These are phyloP conservation scores for Skeletonema tropicum DNA, from an alignment of 108 stramenopile species.

Conservation along the genomic window DNA sequence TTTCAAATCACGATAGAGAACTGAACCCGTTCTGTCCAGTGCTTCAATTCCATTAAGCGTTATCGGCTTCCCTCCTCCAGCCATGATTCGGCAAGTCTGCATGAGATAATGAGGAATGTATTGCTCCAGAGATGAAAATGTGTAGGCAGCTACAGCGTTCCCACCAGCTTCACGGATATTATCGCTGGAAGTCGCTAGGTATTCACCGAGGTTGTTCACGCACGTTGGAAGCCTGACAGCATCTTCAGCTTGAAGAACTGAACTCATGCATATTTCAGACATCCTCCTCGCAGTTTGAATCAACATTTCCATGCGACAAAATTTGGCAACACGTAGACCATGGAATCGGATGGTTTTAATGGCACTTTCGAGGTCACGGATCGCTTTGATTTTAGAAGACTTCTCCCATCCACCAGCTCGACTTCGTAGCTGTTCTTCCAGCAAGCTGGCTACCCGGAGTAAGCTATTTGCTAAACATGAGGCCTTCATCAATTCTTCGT, in stretches of 20 bases:
- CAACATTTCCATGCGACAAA: slow-evolving; percentile 81
- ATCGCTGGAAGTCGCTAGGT: slow-evolving; percentile 81
- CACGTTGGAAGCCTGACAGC: slow-evolving; percentile 84
- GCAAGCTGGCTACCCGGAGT: slow-evolving; percentile 73
- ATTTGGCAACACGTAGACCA: slow-evolving; percentile 83
- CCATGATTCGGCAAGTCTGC: slow-evolving; percentile 82
- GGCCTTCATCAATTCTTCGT: slow-evolving; percentile 82
- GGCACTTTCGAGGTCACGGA: slow-evolving; percentile 74
- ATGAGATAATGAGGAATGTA: slow-evolving; percentile 85
- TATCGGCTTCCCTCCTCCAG: slow-evolving; percentile 66
- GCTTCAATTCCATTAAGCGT: slow-evolving; percentile 87
- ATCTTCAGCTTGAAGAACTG: slow-evolving; percentile 81
- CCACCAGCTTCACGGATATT: slow-evolving; percentile 85
- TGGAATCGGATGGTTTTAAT: slow-evolving; percentile 81
- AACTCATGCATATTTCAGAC: slow-evolving; percentile 79
- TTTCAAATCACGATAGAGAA: slow-evolving; percentile 86
- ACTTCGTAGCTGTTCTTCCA: slow-evolving; percentile 73
- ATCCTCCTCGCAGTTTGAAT: slow-evolving; percentile 79
- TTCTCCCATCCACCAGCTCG: slow-evolving; percentile 63
- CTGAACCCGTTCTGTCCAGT: slow-evolving; percentile 83
- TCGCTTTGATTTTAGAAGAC: slow-evolving; percentile 53
- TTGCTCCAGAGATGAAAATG: slow-evolving; percentile 85
- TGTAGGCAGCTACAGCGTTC: slow-evolving; percentile 83
- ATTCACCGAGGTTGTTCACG: slow-evolving; percentile 87
- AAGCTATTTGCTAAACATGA: slow-evolving; percentile 77